Percentiles rank a stretch among this genome's conserved stretches.
phyloP scores from a whole-genome alignment of 345 rosid species.

The Gossypium anomalum region DNA sequence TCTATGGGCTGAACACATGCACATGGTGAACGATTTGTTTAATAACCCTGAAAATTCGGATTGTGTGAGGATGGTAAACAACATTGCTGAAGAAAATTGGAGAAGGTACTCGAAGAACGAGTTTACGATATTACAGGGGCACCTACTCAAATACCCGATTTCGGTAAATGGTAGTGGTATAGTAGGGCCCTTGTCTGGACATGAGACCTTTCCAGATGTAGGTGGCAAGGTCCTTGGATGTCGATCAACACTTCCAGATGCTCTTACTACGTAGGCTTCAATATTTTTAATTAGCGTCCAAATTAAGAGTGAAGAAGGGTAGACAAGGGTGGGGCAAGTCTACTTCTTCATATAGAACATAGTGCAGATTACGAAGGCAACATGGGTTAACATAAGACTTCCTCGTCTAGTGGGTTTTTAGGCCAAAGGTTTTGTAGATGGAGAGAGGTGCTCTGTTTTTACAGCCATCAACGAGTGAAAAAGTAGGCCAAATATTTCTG shows the following conservation, averaged over 20 bases:
- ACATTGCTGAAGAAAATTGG: constrained; percentile 71
- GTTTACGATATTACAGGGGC: constrained; percentile 58
- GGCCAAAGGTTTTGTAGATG: neutral
- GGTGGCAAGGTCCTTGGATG: constrained; percentile 78
- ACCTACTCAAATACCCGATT: constrained; percentile 68
- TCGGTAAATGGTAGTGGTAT: constrained; percentile 48
- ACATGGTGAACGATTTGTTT: constrained; percentile 36
- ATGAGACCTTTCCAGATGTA: constrained; percentile 72
- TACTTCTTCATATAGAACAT: neutral
- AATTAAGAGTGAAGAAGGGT: neutral
- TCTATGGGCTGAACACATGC: constrained; percentile 85
- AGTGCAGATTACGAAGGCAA: neutral
- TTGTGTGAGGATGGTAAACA: constrained; percentile 61
- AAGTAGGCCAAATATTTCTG: neutral
- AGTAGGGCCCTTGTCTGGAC: constrained; percentile 51
- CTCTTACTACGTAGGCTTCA: constrained; percentile 49
- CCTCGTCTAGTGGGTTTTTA: neutral
- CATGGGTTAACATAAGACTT: neutral
- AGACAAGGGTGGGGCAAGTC: neutral
- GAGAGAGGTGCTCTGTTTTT: neutral
- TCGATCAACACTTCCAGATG: constrained; percentile 64
- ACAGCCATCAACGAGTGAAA: neutral
- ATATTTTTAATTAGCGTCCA: neutral
- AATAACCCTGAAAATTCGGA: constrained; percentile 53
- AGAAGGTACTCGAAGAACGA: constrained; percentile 41